phyloP scores from a whole-genome alignment of 2,329 filamentous ascomycete genomes.

The Plectosphaerella sp. region DNA sequence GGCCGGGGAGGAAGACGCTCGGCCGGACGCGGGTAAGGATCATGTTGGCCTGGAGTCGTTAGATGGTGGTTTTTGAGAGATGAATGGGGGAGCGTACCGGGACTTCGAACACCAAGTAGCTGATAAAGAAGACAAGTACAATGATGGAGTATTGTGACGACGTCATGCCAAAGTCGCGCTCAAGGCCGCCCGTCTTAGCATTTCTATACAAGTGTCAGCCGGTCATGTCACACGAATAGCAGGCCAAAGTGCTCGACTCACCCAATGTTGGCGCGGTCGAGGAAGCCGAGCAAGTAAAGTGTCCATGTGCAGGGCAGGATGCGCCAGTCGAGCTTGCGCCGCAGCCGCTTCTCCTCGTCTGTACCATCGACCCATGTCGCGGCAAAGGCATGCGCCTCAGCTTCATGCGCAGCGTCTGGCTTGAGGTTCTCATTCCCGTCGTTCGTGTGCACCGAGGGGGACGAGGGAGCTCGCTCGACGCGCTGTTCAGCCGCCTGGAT shows the following conservation, averaged over 20 bases:
- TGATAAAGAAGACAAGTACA: constrained; percentile 20
- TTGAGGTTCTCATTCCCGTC: not conserved
- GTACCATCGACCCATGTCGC: constrained; percentile 5
- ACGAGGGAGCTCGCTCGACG: not conserved
- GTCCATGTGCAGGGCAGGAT: constrained; percentile 14
- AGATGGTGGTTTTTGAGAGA: no score
- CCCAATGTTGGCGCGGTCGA: constrained; percentile 17
- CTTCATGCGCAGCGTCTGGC: not conserved
- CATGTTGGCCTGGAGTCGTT: not conserved
- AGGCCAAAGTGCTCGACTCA: constrained; percentile 3
- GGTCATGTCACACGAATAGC: not conserved
- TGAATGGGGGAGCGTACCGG: not conserved
- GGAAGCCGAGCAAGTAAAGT: constrained; percentile 14
- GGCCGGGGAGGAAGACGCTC: constrained; percentile 15
- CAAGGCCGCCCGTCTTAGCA: constrained; percentile 17
- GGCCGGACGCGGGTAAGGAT: constrained; percentile 15
- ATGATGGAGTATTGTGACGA: constrained; percentile 20
- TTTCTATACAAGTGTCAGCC: constrained; percentile 7
- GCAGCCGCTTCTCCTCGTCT: constrained; percentile 10
- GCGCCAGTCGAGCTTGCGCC: constrained; percentile 9
- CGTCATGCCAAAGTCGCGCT: constrained; percentile 12
- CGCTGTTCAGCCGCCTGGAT: not conserved
- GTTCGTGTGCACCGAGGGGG: not conserved
- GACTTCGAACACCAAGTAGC: constrained; percentile 11
- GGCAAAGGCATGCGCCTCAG: not conserved